Evolutionary conservation across 148 eudicot species (phyloP).

Genomic region (Arbutus unedo): DNA sequence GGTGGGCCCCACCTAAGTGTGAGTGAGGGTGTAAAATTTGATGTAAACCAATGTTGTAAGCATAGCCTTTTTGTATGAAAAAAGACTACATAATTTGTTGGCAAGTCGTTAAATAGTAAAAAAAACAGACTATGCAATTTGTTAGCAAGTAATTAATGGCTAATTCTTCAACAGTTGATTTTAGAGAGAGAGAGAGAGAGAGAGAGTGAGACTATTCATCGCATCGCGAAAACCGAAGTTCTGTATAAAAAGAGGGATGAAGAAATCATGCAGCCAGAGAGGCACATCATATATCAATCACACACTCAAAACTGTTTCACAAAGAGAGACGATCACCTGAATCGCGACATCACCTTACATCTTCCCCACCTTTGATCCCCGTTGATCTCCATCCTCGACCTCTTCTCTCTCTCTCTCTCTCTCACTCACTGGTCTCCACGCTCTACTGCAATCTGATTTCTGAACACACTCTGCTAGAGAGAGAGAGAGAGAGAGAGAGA

Average conservation of each 20-base stretch:
- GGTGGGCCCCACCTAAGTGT: too few species aligned
- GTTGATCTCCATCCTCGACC: background rate
- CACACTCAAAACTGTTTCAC: background rate
- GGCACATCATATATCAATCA: background rate
- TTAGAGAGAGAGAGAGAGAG: too few species aligned
- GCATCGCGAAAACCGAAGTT: background rate
- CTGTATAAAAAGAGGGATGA: background rate
- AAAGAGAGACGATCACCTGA: background rate
- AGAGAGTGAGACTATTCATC: background rate
- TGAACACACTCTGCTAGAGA: background rate
- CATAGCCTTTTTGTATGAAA: too few species aligned
- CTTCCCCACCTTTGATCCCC: too few species aligned
- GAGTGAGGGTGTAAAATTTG: too few species aligned
- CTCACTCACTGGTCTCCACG: background rate
- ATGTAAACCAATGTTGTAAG: too few species aligned
- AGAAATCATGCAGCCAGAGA: background rate
- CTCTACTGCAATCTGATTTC: background rate
- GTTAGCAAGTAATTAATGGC: too few species aligned
- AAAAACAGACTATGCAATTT: too few species aligned
- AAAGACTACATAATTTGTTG: too few species aligned
- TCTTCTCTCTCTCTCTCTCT: background rate
- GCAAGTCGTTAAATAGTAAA: too few species aligned
- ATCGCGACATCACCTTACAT: background rate
- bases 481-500: conserved; percentile 9
- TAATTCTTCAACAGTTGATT: background rate